Percentiles rank a stretch among this genome's conserved stretches.
Evolutionary conservation across 202 grass and related monocot species (phyloP).

Genomic region (Musa balbisiana): DNA sequence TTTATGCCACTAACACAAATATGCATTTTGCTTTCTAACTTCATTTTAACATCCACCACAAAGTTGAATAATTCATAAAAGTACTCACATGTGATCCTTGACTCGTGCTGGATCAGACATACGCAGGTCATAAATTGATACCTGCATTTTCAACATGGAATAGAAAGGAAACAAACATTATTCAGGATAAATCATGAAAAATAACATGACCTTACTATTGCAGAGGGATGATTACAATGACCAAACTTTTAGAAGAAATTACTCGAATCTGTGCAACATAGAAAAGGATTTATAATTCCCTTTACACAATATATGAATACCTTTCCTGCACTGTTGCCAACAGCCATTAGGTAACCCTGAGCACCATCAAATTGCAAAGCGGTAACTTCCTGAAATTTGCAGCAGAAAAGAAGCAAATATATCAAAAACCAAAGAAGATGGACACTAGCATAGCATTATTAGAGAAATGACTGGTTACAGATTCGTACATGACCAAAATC

Average conservation of each 20-base stretch:
- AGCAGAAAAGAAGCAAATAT: conserved; percentile 10
- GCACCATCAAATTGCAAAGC: conserved; percentile 79
- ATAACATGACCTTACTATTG: not conserved
- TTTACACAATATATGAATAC: conserved; percentile 11
- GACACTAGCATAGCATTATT: too few species aligned
- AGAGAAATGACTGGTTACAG: not conserved
- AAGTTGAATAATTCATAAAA: not conserved
- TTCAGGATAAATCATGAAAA: conserved; percentile 13
- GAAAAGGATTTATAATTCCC: not conserved
- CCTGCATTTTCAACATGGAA: conserved; percentile 38
- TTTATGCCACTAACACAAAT: too few species aligned
- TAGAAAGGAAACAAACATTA: conserved; percentile 2
- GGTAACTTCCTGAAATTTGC: conserved; percentile 61
- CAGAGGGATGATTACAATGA: not conserved
- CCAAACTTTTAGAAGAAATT: not conserved
- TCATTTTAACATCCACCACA: not conserved
- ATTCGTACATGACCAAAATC: conserved; percentile 59
- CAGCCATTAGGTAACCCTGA: conserved; percentile 81
- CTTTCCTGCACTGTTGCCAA: conserved; percentile 87
- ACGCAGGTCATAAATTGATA: conserved; percentile 87
- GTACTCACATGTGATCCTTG: conserved; percentile 97
- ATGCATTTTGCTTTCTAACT: too few species aligned
- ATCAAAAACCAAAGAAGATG: conserved; percentile 3
- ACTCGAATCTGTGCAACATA: not conserved
- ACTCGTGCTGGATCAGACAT: conserved; percentile 74